Conservation (phyloP, 768 basidiomycete genomes). For the Mycena amicta region DNA sequence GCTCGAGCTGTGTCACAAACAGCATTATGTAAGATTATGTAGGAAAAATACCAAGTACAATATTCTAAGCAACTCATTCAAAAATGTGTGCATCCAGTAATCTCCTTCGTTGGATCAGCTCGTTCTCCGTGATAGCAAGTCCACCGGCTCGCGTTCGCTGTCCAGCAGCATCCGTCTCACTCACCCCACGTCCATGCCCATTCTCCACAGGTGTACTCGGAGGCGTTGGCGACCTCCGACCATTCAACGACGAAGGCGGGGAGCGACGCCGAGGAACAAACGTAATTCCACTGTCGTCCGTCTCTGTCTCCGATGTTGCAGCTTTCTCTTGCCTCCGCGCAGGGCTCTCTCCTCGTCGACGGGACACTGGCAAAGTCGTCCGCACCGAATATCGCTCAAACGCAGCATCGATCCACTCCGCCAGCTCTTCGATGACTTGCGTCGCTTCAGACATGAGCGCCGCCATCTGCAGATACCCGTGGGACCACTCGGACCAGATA, state of each 20-base stretch:
- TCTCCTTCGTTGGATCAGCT: conserved; percentile 77
- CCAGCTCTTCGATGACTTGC: conserved; percentile 75
- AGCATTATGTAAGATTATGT: no score
- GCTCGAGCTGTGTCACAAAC: no score
- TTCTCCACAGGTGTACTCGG: not conserved
- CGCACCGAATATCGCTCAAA: conserved; percentile 49
- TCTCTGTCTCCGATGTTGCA: conserved; percentile 58
- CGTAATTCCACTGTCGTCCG: conserved; percentile 69
- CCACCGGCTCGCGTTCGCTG: conserved; percentile 50
- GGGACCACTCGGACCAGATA: conserved; percentile 95
- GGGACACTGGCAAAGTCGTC: conserved; percentile 22
- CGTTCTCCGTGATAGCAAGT: conserved; percentile 74
- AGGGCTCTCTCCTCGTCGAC: conserved; percentile 15
- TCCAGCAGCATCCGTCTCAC: conserved; percentile 22
- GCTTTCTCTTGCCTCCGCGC: conserved; percentile 22
- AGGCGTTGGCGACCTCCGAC: not conserved
- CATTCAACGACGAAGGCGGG: conserved; percentile 25
- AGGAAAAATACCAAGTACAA: no score
- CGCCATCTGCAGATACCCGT: conserved; percentile 96
- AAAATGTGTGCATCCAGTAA: conserved; percentile 75
- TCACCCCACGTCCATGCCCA: not conserved
- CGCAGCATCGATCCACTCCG: conserved; percentile 87
- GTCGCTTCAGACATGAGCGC: conserved; percentile 68
- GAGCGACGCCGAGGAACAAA: conserved; percentile 58
- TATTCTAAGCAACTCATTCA: no score